These are phyloP conservation scores for Leishmania guyanensis DNA, from an alignment of 208 protist species.

Conservation along the genomic window DNA sequence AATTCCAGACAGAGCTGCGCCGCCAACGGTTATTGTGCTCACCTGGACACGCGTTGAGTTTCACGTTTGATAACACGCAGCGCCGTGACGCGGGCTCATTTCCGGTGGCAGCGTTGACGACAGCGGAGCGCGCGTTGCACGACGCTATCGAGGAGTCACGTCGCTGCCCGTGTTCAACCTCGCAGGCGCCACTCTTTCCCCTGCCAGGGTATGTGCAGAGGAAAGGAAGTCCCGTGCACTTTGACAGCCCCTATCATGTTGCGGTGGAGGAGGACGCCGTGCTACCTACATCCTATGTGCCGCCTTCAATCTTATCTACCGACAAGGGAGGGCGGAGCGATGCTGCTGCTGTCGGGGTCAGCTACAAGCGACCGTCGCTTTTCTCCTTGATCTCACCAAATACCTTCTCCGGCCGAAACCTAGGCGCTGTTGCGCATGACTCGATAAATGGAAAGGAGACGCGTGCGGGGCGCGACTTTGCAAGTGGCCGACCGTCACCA, in stretches of 20 bases:
- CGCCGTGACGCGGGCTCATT: background rate
- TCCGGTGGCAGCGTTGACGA: constrained; percentile 5
- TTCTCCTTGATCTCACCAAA: constrained; percentile 28
- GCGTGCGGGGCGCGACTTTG: background rate
- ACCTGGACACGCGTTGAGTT: background rate
- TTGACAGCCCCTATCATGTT: background rate
- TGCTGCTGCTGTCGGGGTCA: background rate
- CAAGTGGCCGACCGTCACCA: background rate
- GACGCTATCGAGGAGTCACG: constrained; percentile 11
- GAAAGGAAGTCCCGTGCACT: background rate
- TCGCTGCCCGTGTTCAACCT: background rate
- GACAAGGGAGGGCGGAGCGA: background rate
- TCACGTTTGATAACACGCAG: background rate
- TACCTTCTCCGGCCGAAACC: constrained; percentile 17
- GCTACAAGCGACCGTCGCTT: constrained; percentile 5
- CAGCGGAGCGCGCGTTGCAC: constrained; percentile 26
- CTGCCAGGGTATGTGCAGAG: constrained; percentile 19
- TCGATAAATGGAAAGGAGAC: background rate
- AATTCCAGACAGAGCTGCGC: constrained; percentile 21
- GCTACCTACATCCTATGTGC: background rate
- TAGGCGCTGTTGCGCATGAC: background rate
- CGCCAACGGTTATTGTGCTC: constrained; percentile 5
- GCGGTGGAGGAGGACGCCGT: background rate
- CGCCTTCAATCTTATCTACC: background rate
- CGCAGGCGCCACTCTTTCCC: constrained; percentile 11